Evolutionary conservation across 352 stramenopile genomes (phyloP).

Genomic region (Pythium insidiosum): DNA sequence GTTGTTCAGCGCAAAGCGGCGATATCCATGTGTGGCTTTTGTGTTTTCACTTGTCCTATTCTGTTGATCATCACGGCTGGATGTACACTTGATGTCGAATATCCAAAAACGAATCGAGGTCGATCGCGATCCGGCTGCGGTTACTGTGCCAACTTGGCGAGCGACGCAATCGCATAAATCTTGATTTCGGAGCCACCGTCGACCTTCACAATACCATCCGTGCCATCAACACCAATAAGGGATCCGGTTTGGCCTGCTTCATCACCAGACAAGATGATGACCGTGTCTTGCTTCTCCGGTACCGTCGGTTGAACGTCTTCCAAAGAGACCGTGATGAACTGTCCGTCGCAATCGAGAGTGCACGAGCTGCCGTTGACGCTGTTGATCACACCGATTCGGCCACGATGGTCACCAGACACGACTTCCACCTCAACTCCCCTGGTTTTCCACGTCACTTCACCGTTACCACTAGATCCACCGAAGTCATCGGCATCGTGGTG

Average conservation of each 20-base stretch:
- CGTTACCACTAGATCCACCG: slow-evolving; percentile 22
- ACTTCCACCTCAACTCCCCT: slow-evolving; percentile 84
- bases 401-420: slow-evolving; percentile 48
- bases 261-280: slow-evolving; percentile 82
- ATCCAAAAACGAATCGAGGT: too few species aligned
- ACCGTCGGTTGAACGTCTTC: slow-evolving; percentile 68
- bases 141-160: slow-evolving; percentile 84
- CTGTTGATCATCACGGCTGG: too few species aligned
- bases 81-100: too few species aligned
- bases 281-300: slow-evolving; percentile 82
- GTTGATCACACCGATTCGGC: slow-evolving; percentile 68
- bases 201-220: slow-evolving; percentile 86
- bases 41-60: too few species aligned
- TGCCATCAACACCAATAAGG: slow-evolving; percentile 79
- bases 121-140: too few species aligned
- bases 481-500: slow-evolving; percentile 40
- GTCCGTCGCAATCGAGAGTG: slow-evolving; percentile 74
- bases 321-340: slow-evolving; percentile 52
- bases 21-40: too few species aligned
- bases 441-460: slow-evolving; percentile 85
- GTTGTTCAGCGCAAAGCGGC: too few species aligned
- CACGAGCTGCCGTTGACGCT: slow-evolving; percentile 63
- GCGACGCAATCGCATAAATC: slow-evolving; percentile 76
- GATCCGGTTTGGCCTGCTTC: slow-evolving; percentile 80
- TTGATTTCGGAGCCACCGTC: slow-evolving; percentile 86